Conservation (phyloP, 371 early-diverging fungal species). For the Dichotomocladium elegans region DNA sequence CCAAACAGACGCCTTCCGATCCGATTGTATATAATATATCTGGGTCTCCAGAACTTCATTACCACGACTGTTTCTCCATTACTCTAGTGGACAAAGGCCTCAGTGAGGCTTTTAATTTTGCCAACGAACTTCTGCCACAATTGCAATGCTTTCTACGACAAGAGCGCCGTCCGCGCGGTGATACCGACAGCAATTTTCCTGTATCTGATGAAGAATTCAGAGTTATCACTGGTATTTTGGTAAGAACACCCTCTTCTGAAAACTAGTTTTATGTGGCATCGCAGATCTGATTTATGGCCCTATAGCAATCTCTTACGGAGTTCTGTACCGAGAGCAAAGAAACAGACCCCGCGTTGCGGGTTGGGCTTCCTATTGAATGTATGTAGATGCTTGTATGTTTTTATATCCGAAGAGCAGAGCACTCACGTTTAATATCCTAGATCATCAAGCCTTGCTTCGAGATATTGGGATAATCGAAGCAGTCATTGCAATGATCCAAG, state of each 20-base stretch:
- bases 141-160: slow-evolving; percentile 24
- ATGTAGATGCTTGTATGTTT: slow-evolving; percentile 1
- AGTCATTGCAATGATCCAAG: slow-evolving; percentile 35
- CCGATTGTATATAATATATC: background rate
- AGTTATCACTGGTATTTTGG: slow-evolving; percentile 19
- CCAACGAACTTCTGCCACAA: slow-evolving; percentile 30
- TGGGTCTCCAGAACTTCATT: slow-evolving; percentile 31
- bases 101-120: slow-evolving; percentile 25
- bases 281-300: too few relatives aligned
- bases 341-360: slow-evolving; percentile 31
- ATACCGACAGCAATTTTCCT: slow-evolving; percentile 14
- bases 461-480: slow-evolving; percentile 47
- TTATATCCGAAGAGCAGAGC: background rate
- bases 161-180: slow-evolving; percentile 1
- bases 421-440: slow-evolving; percentile 7
- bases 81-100: slow-evolving; percentile 26
- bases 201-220: slow-evolving; percentile 16
- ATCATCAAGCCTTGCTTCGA: slow-evolving; percentile 48
- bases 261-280: background rate
- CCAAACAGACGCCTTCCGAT: background rate
- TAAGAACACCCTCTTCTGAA: slow-evolving; percentile 4
- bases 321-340: slow-evolving; percentile 49
- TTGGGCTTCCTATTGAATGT: slow-evolving; percentile 44
- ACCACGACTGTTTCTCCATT: slow-evolving; percentile 43
- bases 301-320: slow-evolving; percentile 34